Evolutionary conservation across 148 eudicot species (phyloP).

Genomic region (Silene latifolia): DNA sequence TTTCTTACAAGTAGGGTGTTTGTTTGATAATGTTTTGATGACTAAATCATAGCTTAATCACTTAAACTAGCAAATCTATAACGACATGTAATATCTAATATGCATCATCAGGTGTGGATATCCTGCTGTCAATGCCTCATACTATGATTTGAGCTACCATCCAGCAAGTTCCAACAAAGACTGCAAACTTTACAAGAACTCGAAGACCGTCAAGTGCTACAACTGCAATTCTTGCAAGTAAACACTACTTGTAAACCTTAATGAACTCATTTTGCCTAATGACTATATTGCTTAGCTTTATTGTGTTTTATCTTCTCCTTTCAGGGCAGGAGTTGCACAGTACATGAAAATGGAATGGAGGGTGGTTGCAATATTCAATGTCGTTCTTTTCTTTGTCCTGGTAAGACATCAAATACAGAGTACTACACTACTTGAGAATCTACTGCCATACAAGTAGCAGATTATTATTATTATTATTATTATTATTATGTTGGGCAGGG

Average conservation of each 20-base stretch:
- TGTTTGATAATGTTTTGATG: background rate
- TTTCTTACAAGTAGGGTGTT: background rate
- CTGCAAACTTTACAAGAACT: constrained; percentile 81
- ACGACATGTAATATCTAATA: background rate
- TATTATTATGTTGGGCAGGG: no score
- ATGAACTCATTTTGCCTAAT: background rate
- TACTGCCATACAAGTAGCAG: background rate
- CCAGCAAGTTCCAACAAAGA: constrained; percentile 76
- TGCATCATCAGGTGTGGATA: constrained; percentile 71
- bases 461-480: no score
- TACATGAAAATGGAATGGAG: constrained; percentile 98
- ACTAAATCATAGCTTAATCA: background rate
- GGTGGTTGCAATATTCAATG: constrained; percentile 84
- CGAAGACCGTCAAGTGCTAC: constrained; percentile 61
- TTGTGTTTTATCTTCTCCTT: constrained; percentile 10
- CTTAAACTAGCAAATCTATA: background rate
- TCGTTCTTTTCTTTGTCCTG: constrained; percentile 69
- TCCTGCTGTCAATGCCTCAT: constrained; percentile 79
- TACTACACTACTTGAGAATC: background rate
- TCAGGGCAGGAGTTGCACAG: constrained; percentile 94
- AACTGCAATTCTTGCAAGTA: constrained; percentile 97
- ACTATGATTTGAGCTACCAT: constrained; percentile 80
- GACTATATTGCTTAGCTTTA: background rate
- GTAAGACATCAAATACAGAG: constrained; percentile 33
- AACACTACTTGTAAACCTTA: background rate